Conservation (phyloP, 345 rosid genomes). For the Ceriops zippeliana region DNA sequence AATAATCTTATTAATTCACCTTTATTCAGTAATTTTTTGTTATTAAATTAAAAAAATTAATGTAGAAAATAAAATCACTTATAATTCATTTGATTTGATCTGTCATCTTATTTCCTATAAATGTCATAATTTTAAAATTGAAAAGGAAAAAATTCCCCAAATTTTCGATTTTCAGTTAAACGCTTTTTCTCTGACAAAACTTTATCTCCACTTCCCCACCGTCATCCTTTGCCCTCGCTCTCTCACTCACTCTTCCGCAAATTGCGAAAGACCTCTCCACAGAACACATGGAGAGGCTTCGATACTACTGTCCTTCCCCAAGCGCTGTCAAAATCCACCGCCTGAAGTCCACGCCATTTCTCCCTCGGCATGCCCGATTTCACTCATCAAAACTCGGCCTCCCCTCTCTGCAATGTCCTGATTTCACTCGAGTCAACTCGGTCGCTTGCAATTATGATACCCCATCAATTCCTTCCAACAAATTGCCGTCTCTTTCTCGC, state of each 20-base stretch:
- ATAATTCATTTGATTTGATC: no score
- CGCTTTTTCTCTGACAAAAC: conserved; percentile 14
- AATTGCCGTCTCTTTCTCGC: conserved; percentile 21
- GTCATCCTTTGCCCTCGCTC: not conserved
- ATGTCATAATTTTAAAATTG: no score
- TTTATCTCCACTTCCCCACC: conserved; percentile 26
- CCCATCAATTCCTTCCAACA: conserved; percentile 20
- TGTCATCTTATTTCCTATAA: no score
- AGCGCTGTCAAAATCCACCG: conserved; percentile 31
- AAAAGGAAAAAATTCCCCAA: no score
- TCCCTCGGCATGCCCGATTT: conserved; percentile 40
- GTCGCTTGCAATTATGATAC: conserved; percentile 36
- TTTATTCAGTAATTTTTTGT: no score
- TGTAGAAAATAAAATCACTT: no score
- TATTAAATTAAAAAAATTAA: no score
- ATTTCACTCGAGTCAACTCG: conserved; percentile 41
- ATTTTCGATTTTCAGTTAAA: conserved; percentile 19
- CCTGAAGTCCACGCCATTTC: conserved; percentile 31
- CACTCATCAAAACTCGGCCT: conserved; percentile 34
- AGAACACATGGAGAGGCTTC: conserved; percentile 87
- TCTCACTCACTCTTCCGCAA: not conserved
- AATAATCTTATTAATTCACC: no score
- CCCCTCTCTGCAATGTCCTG: conserved; percentile 23
- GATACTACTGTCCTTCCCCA: conserved; percentile 51
- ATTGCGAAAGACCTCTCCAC: conserved; percentile 14